phyloP scores from a whole-genome alignment of 2,329 filamentous ascomycete species.

The Aspergillus sp. region DNA sequence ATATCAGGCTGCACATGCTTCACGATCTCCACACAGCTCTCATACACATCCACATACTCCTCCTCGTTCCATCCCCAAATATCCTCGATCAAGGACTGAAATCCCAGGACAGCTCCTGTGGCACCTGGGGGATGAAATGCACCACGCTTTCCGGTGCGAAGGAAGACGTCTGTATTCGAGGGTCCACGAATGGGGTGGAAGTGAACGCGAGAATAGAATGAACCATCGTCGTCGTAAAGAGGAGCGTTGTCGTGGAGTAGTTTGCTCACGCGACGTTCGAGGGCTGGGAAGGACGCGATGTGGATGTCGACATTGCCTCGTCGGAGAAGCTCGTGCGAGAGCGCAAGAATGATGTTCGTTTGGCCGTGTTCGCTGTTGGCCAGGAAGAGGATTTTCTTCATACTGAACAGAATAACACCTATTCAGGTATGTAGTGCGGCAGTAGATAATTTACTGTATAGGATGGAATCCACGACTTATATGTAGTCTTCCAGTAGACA shows the following conservation, averaged over 20 bases:
- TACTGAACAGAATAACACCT: background rate
- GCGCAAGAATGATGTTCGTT: conserved; percentile 42
- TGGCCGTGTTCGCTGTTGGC: conserved; percentile 44
- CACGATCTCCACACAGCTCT: conserved; percentile 34
- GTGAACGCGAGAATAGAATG: conserved; percentile 10
- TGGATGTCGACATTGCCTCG: conserved; percentile 37
- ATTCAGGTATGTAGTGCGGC: background rate
- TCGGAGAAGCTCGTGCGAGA: conserved; percentile 34
- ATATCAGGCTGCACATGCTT: conserved; percentile 33
- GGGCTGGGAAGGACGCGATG: conserved; percentile 37
- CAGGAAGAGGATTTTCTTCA: conserved; percentile 33
- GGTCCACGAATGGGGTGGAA: conserved; percentile 32
- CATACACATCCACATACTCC: conserved; percentile 38
- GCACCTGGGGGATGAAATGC: conserved; percentile 29
- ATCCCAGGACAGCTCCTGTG: conserved; percentile 27
- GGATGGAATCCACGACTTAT: background rate
- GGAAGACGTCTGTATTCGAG: conserved; percentile 28
- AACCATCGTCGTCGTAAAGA: conserved; percentile 15
- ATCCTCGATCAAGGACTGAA: conserved; percentile 20
- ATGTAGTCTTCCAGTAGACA: background rate
- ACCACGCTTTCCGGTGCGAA: conserved; percentile 20
- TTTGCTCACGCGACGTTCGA: conserved; percentile 28
- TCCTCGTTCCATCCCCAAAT: conserved; percentile 32
- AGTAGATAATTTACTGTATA: background rate
- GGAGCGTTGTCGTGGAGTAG: conserved; percentile 16